These are phyloP conservation scores for Aurinia saxatilis DNA, from an alignment of 345 rosid species.

Conservation along the genomic window DNA sequence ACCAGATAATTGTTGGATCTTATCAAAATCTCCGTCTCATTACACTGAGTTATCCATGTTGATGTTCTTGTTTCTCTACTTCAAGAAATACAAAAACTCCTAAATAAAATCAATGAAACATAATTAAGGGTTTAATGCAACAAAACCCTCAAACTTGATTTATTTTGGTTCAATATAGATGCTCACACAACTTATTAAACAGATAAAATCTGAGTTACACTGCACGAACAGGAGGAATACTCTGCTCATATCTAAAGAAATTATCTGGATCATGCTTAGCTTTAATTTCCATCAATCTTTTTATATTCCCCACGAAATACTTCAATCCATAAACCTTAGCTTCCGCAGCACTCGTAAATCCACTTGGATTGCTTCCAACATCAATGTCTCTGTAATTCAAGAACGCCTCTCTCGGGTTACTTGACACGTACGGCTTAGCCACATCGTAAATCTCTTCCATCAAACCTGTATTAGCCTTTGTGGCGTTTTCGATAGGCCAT, in stretches of 20 bases:
- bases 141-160: too few species aligned
- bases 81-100: not conserved
- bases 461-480: conserved; percentile 9
- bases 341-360: not conserved
- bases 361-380: conserved; percentile 7
- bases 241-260: conserved; percentile 34
- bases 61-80: not conserved
- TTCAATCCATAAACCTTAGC: conserved; percentile 30
- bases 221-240: conserved; percentile 18
- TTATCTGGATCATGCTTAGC: conserved; percentile 30
- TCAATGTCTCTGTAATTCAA: conserved; percentile 29
- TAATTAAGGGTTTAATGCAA: too few species aligned
- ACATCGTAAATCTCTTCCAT: conserved; percentile 27
- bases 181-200: not conserved
- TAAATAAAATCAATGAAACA: too few species aligned
- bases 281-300: conserved; percentile 29
- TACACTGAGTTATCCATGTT: too few species aligned
- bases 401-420: conserved; percentile 33
- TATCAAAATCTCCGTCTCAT: too few species aligned
- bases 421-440: conserved; percentile 35
- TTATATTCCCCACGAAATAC: conserved; percentile 26
- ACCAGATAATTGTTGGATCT: too few species aligned
- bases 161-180: too few species aligned
- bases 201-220: not conserved
- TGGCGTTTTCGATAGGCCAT: conserved; percentile 23